Evolutionary conservation across 306 rosid species (phyloP).

Genomic region (Acacia acuminata): DNA sequence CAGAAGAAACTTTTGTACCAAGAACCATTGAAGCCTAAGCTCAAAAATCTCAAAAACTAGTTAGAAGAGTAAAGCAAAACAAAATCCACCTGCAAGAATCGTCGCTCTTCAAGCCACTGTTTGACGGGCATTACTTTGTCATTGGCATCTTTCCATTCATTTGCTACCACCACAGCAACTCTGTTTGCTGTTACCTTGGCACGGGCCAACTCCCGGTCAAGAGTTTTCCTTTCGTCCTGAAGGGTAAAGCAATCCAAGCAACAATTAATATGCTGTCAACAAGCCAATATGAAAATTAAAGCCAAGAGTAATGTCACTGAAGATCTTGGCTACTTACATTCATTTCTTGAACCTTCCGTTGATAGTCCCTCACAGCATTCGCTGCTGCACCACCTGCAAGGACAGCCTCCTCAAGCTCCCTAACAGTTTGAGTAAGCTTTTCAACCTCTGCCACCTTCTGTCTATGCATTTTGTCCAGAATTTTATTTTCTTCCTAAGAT

Average conservation of each 20-base stretch:
- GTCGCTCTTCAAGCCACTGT: constrained; percentile 98
- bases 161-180: constrained; percentile 95
- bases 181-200: constrained; percentile 98
- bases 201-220: constrained; percentile 98
- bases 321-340: constrained; percentile 58
- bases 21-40: constrained; percentile 3
- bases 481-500: constrained; percentile 93
- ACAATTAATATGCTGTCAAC: constrained; percentile 25
- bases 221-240: constrained; percentile 97
- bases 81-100: constrained; percentile 75
- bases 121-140: constrained; percentile 99
- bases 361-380: constrained; percentile 99
- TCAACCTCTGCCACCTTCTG: constrained; percentile 99
- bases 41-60: constrained; percentile 21
- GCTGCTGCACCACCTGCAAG: constrained; percentile 99
- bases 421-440: constrained; percentile 95
- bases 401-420: constrained; percentile 99
- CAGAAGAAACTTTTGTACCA: not conserved
- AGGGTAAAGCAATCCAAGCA: constrained; percentile 33
- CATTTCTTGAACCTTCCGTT: constrained; percentile 98
- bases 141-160: constrained; percentile 98
- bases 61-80: constrained; percentile 10
- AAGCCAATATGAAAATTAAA: constrained; percentile 8
- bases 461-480: constrained; percentile 98
- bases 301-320: constrained; percentile 25